Percentiles rank a stretch among this genome's conserved stretches.
phyloP scores from a whole-genome alignment of 2,329 filamentous ascomycete genomes.

The Dactylellina haptotyla region DNA sequence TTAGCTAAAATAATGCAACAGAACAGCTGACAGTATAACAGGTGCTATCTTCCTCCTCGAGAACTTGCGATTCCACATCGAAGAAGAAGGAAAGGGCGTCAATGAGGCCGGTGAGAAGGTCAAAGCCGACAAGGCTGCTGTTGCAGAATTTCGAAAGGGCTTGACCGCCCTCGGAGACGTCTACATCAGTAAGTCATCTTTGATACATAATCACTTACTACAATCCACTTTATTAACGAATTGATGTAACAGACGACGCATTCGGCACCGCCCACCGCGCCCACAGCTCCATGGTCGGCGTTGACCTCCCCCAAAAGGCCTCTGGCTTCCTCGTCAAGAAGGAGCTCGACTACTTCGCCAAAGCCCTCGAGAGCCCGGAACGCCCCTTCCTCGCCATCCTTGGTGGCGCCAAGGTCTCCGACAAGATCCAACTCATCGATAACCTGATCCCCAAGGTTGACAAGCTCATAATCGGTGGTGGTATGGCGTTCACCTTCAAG shows the following conservation, averaged over 20 bases:
- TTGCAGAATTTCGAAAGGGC: constrained; percentile 92
- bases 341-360: constrained; percentile 98
- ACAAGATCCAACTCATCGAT: constrained; percentile 99
- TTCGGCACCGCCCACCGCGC: constrained; percentile 98
- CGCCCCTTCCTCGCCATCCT: constrained; percentile 98
- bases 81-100: constrained; percentile 90
- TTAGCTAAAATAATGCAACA: too few species aligned
- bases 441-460: constrained; percentile 98
- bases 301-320: constrained; percentile 94
- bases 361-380: constrained; percentile 91
- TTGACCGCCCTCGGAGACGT: constrained; percentile 94
- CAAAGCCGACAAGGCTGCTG: constrained; percentile 94
- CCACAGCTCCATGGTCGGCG: constrained; percentile 98
- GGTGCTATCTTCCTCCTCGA: constrained; percentile 88
- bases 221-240: neutral
- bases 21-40: constrained; percentile 18
- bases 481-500: constrained; percentile 99
- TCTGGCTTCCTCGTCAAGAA: constrained; percentile 99
- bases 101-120: constrained; percentile 95
- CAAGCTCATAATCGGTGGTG: constrained; percentile 94
- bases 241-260: constrained; percentile 77
- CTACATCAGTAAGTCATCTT: constrained; percentile 82
- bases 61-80: constrained; percentile 97
- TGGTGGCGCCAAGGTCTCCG: constrained; percentile 96
- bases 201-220: neutral